These are phyloP conservation scores for Leptodermis oblonga DNA, from an alignment of 257 asterid species.

Conservation along the genomic window DNA sequence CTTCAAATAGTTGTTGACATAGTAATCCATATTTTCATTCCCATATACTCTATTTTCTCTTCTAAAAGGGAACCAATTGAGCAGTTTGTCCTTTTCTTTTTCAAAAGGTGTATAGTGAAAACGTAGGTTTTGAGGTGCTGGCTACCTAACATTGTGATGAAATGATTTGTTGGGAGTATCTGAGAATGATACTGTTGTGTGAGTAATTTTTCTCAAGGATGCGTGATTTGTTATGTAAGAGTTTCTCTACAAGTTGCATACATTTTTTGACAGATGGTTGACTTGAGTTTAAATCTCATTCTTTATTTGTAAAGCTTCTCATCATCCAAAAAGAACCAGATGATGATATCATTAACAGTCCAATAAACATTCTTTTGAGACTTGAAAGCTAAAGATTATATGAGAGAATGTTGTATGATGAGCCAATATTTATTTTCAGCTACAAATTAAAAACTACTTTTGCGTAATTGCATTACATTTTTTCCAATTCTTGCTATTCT, in stretches of 20 bases:
- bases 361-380: not conserved
- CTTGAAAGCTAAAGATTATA: constrained; percentile 1
- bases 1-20: not conserved
- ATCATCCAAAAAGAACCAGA: too few relatives aligned
- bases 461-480: not conserved
- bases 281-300: too few relatives aligned
- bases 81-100: not conserved
- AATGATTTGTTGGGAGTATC: too few relatives aligned
- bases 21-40: not conserved
- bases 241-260: not conserved
- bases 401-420: constrained; percentile 9
- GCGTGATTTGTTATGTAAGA: too few relatives aligned
- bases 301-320: too few relatives aligned
- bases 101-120: too few relatives aligned
- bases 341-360: not conserved
- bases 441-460: not conserved
- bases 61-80: not conserved
- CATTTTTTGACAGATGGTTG: not conserved
- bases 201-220: too few relatives aligned
- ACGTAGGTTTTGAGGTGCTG: too few relatives aligned
- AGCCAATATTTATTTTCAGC: not conserved
- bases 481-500: constrained; percentile 1
- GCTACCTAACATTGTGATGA: too few relatives aligned
- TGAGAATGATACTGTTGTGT: too few relatives aligned
- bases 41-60: not conserved